Evolutionary conservation across 441 rosid species (phyloP).

Genomic region (Bocquillonia castaneifolia): DNA sequence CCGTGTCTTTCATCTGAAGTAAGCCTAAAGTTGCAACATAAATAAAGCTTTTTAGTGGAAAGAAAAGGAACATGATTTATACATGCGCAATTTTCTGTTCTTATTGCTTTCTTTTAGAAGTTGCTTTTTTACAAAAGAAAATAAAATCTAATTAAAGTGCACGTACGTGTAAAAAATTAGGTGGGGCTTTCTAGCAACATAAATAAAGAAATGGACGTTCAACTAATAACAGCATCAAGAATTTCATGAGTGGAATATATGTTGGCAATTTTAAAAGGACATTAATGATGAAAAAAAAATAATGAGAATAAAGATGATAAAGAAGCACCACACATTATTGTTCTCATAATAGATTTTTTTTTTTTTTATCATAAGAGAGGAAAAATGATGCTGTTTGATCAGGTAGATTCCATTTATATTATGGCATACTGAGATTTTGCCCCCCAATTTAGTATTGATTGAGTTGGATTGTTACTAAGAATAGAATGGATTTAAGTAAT

Average conservation of each 20-base stretch:
- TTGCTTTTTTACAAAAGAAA: neutral
- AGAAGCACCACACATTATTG: conserved; percentile 20
- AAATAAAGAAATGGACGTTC: conserved; percentile 18
- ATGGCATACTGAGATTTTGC: too few relatives aligned
- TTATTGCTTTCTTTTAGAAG: neutral
- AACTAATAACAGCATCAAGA: conserved; percentile 15
- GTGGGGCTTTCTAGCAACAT: neutral
- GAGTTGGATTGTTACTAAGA: too few relatives aligned
- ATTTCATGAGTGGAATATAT: conserved; percentile 12
- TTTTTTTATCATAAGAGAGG: neutral
- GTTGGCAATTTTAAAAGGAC: conserved; percentile 9
- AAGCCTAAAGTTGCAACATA: conserved; percentile 38
- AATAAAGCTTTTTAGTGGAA: too few relatives aligned
- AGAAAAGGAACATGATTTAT: neutral
- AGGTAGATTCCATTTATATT: neutral
- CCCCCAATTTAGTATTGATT: too few relatives aligned
- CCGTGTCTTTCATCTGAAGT: conserved; percentile 41
- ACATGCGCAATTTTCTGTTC: neutral
- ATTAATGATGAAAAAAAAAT: conserved; percentile 10
- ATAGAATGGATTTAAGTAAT: too few relatives aligned
- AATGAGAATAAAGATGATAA: conserved; percentile 13
- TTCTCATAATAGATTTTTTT: conserved; percentile 12
- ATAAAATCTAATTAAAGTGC: too few relatives aligned
- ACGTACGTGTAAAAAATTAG: too few relatives aligned
- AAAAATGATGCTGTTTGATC: conserved; percentile 4